These are phyloP conservation scores for Mucor lusitanicus DNA, from an alignment of 371 early-diverging fungal species.

Conservation along the genomic window DNA sequence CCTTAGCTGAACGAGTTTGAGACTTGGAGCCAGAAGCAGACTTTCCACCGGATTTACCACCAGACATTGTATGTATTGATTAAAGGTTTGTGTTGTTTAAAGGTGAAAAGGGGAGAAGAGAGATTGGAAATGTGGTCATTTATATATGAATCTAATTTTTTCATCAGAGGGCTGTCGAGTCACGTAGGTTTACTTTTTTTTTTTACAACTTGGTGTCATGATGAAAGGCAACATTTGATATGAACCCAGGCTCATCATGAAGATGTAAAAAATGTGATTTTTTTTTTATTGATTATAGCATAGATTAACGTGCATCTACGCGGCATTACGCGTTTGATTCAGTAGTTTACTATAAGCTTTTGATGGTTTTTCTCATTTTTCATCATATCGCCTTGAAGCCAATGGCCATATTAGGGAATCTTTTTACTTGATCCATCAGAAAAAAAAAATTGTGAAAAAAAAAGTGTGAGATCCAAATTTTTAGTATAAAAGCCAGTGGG, in stretches of 20 bases:
- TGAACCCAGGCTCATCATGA: neutral
- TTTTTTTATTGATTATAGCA: neutral
- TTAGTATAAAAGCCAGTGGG: neutral
- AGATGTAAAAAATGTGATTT: neutral
- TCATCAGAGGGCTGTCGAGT: neutral
- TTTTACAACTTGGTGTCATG: neutral
- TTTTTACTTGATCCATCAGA: neutral
- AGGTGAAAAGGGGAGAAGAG: constrained; percentile 16
- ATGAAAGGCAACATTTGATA: neutral
- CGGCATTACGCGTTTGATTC: constrained; percentile 13
- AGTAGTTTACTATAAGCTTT: neutral
- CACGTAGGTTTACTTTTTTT: neutral
- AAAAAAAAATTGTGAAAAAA: neutral
- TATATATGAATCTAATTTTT: constrained; percentile 2
- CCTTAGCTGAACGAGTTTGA: constrained; percentile 76
- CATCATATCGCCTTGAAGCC: neutral
- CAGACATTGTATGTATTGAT: constrained; percentile 36
- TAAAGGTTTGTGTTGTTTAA: constrained; percentile 7
- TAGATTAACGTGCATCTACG: constrained; percentile 7
- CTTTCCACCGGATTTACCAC: constrained; percentile 56
- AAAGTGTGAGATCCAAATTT: neutral
- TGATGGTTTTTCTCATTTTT: neutral
- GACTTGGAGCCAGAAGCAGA: constrained; percentile 59
- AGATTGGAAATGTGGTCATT: constrained; percentile 6
- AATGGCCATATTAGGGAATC: neutral